Percentiles rank a stretch among this genome's conserved stretches.
Evolutionary conservation across 2,329 filamentous ascomycete species (phyloP).

Genomic region (Rachicladosporium sp.): DNA sequence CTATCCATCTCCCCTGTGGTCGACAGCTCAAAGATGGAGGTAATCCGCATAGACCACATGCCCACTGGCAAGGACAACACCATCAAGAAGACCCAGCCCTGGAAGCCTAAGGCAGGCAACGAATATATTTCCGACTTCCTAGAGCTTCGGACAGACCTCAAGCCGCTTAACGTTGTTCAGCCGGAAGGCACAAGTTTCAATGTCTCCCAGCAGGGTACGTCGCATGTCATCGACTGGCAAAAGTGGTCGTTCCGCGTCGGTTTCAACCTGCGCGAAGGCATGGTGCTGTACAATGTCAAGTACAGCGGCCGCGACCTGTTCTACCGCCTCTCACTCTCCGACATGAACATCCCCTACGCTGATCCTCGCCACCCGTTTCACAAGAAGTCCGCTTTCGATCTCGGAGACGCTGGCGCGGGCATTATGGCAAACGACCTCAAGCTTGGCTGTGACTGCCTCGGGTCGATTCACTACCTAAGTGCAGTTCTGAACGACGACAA

Average conservation of each 20-base stretch:
- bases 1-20: conserved; percentile 57
- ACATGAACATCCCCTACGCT: conserved; percentile 53
- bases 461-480: conserved; percentile 56
- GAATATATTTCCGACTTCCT: conserved; percentile 53
- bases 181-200: conserved; percentile 56
- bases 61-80: conserved; percentile 54
- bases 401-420: conserved; percentile 54
- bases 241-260: conserved; percentile 52
- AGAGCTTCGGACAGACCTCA: conserved; percentile 34
- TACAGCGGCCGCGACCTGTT: conserved; percentile 45
- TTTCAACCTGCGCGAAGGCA: conserved; percentile 52
- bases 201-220: conserved; percentile 39
- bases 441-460: conserved; percentile 58
- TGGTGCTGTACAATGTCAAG: conserved; percentile 54
- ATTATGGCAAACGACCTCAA: conserved; percentile 58
- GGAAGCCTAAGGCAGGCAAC: conserved; percentile 46
- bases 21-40: conserved; percentile 47
- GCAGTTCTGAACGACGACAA: conserved; percentile 47
- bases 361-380: conserved; percentile 57
- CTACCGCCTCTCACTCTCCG: conserved; percentile 53
- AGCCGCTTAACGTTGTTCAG: conserved; percentile 62
- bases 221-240: conserved; percentile 46
- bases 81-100: conserved; percentile 42
- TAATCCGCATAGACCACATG: conserved; percentile 57
- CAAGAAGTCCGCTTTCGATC: conserved; percentile 58